Conservation (phyloP, 2,329 filamentous ascomycete genomes). For the Acrocalymma vagum region DNA sequence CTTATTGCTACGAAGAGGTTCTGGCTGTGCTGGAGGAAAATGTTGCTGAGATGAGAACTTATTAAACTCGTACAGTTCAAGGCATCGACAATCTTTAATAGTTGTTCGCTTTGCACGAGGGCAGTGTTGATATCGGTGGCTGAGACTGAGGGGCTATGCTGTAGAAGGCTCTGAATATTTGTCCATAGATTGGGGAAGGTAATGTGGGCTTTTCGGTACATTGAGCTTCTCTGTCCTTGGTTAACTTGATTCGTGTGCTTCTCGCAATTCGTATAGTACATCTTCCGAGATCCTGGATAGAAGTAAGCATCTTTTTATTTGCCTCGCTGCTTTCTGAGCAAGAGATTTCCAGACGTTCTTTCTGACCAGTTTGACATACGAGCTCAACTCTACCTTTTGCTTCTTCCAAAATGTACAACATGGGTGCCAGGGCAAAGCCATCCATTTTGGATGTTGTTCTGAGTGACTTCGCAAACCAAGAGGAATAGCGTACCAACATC, state of each 20-base stretch:
- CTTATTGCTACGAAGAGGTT: constrained; percentile 39
- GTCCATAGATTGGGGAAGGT: constrained; percentile 10
- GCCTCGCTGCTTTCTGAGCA: too few species aligned
- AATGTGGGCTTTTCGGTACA: too few species aligned
- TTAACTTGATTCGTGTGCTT: too few species aligned
- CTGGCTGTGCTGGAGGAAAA: constrained; percentile 31
- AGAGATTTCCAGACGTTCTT: too few species aligned
- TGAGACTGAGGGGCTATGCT: constrained; percentile 24
- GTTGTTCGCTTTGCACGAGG: constrained; percentile 32
- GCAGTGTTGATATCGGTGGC: constrained; percentile 21
- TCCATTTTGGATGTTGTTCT: background rate
- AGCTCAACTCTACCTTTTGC: constrained; percentile 1
- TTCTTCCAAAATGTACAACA: constrained; percentile 15
- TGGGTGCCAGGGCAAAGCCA: constrained; percentile 1
- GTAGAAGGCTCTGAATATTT: constrained; percentile 39
- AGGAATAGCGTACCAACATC: constrained; percentile 15
- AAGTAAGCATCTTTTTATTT: background rate
- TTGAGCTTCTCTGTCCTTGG: too few species aligned
- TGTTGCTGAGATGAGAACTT: constrained; percentile 28
- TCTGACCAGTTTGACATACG: constrained; percentile 4
- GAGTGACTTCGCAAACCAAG: constrained; percentile 19
- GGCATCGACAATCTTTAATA: constrained; percentile 32
- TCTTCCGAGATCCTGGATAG: background rate
- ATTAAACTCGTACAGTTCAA: constrained; percentile 32
- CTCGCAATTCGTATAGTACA: too few species aligned